phyloP scores from a whole-genome alignment of 176 grass and related monocot species.

The Cenchrus americanus region DNA sequence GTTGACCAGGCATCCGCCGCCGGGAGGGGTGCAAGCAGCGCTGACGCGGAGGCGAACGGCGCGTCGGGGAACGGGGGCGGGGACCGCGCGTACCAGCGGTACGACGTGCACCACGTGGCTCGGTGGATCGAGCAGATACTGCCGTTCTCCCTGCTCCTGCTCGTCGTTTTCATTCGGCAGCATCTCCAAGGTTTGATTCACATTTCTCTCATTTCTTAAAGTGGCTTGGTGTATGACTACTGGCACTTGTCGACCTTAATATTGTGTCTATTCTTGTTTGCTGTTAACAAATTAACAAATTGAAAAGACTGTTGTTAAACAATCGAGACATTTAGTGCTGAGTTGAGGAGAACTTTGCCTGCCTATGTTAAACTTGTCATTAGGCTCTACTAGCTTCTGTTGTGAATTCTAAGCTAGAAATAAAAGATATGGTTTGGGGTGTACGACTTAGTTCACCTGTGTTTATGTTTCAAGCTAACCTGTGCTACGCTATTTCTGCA shows the following conservation, averaged over 20 bases:
- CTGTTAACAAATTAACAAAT: background rate
- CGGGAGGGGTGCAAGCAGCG: slow-evolving; percentile 27
- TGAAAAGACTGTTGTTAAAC: slow-evolving; percentile 14
- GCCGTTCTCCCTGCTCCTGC: slow-evolving; percentile 90
- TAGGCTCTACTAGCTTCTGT: slow-evolving; percentile 11
- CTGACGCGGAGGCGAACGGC: slow-evolving; percentile 54
- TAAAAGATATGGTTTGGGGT: background rate
- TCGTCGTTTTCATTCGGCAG: slow-evolving; percentile 98
- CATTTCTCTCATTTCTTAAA: background rate
- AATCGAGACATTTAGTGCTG: background rate
- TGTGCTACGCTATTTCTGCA: slow-evolving; percentile 5
- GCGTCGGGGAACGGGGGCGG: slow-evolving; percentile 47
- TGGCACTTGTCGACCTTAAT: background rate
- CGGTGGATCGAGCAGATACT: slow-evolving; percentile 97
- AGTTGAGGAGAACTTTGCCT: background rate
- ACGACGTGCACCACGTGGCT: slow-evolving; percentile 90
- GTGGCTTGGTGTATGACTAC: background rate
- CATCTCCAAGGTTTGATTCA: slow-evolving; percentile 86
- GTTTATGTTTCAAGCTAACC: slow-evolving; percentile 16
- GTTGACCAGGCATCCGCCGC: slow-evolving; percentile 47
- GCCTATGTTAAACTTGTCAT: slow-evolving; percentile 15
- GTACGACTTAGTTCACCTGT: background rate
- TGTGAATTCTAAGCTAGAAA: background rate
- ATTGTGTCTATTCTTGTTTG: slow-evolving; percentile 1
- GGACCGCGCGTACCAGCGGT: slow-evolving; percentile 84